These are phyloP conservation scores for Clonostachys solani DNA, from an alignment of 2,329 filamentous ascomycete genomes.

Conservation along the genomic window DNA sequence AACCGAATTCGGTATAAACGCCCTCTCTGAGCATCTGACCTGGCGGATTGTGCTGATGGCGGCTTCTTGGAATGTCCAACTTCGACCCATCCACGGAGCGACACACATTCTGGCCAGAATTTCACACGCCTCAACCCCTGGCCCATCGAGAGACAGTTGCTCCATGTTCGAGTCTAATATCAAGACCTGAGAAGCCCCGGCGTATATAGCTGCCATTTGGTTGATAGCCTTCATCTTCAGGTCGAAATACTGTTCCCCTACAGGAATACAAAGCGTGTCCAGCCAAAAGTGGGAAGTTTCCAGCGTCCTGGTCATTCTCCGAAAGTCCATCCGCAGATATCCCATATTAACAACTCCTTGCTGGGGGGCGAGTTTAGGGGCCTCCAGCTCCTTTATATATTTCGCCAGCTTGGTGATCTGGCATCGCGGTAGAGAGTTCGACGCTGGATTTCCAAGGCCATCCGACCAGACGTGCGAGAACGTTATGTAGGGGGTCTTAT, in stretches of 20 bases:
- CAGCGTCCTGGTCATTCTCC: background rate
- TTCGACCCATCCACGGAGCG: background rate
- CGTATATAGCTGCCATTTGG: background rate
- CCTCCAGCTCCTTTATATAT: background rate
- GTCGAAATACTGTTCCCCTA: background rate
- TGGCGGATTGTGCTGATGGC: background rate
- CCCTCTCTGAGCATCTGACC: background rate
- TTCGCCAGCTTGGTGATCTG: background rate
- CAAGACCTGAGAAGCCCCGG: background rate
- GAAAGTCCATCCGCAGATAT: background rate
- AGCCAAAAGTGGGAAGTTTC: background rate
- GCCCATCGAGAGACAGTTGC: background rate
- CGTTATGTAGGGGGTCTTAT: background rate
- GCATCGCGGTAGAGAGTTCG: background rate
- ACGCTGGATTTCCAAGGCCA: background rate
- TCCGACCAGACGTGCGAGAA: background rate
- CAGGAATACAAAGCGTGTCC: background rate
- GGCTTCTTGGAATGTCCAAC: background rate
- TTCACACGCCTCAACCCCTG: background rate
- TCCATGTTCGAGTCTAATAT: background rate
- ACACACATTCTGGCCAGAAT: background rate
- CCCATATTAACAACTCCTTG: background rate
- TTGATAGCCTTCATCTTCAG: background rate
- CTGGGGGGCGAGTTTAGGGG: background rate
- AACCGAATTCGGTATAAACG: background rate